These are phyloP conservation scores for Fusarium pseudograminearum DNA, from an alignment of 2,329 filamentous ascomycete genomes.

Conservation along the genomic window DNA sequence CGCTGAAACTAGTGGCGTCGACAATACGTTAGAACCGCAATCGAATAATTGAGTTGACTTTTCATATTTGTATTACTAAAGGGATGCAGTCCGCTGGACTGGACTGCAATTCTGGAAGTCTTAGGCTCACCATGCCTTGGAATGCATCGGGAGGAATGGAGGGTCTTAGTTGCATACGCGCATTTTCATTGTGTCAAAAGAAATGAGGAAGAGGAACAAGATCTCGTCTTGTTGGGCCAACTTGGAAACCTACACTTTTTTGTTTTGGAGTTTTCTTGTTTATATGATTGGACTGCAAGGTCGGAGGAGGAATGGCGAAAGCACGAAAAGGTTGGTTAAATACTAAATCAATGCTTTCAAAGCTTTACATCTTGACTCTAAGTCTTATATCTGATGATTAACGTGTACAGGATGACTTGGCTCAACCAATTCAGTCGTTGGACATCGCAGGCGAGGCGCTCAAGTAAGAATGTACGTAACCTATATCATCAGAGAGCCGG, in stretches of 20 bases:
- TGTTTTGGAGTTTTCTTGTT: conserved; percentile 20
- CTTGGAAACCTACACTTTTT: conserved; percentile 1
- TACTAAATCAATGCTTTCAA: conserved; percentile 17
- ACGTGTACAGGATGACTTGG: too few relatives aligned
- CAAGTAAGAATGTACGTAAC: background rate
- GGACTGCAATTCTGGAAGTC: conserved; percentile 15
- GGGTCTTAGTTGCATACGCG: conserved; percentile 17
- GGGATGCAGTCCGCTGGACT: conserved; percentile 22
- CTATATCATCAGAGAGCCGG: background rate
- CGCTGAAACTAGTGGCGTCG: background rate
- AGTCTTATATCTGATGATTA: background rate
- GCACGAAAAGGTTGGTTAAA: conserved; percentile 12
- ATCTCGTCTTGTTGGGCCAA: background rate
- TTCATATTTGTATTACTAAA: conserved; percentile 45
- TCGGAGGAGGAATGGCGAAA: conserved; percentile 9
- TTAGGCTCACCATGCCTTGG: conserved; percentile 2
- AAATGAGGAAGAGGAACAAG: conserved; percentile 13
- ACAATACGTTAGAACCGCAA: conserved; percentile 11
- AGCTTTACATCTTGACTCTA: background rate
- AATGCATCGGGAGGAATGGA: conserved; percentile 8
- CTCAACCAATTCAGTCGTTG: background rate
- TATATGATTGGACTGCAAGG: conserved; percentile 33
- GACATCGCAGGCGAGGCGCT: too few relatives aligned
- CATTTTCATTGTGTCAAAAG: conserved; percentile 42
- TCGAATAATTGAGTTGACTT: conserved; percentile 31